These are phyloP conservation scores for Arachis stenosperma DNA, from an alignment of 306 rosid species.

Conservation along the genomic window DNA sequence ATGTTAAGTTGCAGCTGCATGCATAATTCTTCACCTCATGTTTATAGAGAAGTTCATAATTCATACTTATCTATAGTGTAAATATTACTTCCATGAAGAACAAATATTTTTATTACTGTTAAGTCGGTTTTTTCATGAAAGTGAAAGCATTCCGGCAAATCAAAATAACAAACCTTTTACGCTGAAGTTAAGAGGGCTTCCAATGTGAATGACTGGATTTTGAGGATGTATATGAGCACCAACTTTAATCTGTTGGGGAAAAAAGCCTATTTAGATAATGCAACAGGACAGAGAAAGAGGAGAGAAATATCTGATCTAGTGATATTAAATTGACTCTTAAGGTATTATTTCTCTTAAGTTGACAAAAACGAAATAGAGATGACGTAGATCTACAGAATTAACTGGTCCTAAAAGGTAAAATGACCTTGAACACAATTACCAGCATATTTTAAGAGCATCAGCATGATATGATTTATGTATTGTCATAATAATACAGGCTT, in stretches of 20 bases:
- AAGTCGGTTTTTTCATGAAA: neutral
- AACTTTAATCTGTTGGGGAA: constrained; percentile 67
- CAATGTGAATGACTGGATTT: constrained; percentile 72
- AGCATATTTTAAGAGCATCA: constrained; percentile 22
- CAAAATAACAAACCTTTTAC: constrained; percentile 61
- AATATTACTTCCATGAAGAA: neutral
- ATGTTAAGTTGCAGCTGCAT: neutral
- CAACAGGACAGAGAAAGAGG: constrained; percentile 21
- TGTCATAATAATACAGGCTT: constrained; percentile 28
- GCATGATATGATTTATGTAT: constrained; percentile 6
- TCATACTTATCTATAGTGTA: neutral
- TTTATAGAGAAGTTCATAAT: constrained; percentile 1
- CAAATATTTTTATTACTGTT: neutral
- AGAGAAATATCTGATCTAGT: neutral
- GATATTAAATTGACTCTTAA: neutral
- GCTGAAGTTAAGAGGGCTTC: constrained; percentile 75
- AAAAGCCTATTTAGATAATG: constrained; percentile 26
- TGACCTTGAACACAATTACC: constrained; percentile 25
- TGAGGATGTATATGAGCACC: constrained; percentile 87
- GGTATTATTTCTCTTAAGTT: neutral
- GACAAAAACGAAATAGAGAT: neutral
- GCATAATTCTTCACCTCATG: neutral
- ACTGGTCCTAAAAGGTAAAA: constrained; percentile 2
- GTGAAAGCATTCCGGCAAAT: constrained; percentile 2
- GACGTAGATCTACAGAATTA: neutral